Evolutionary conservation across 2,329 filamentous ascomycete genomes (phyloP).

Genomic region (Calonectria naviculata): DNA sequence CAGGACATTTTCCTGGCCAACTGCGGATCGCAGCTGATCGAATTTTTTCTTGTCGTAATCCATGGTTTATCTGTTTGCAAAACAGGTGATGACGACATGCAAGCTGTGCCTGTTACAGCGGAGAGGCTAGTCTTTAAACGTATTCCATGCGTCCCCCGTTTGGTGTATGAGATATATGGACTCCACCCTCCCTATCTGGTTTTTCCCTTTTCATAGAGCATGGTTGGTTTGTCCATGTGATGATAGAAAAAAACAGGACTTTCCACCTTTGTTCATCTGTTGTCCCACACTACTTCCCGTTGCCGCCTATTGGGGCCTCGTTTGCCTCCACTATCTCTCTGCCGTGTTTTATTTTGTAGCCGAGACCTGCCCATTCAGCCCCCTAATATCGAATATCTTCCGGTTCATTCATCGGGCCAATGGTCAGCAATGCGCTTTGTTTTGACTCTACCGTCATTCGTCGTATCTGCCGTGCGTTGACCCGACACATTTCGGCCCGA

Average conservation of each 20-base stretch:
- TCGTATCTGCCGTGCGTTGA: no score
- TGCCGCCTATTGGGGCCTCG: not conserved
- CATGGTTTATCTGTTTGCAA: not conserved
- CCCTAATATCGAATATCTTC: not conserved
- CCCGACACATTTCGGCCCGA: no score
- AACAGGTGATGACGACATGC: not conserved
- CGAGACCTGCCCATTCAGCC: not conserved
- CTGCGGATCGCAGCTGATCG: not conserved
- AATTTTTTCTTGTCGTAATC: not conserved
- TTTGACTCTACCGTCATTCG: not conserved
- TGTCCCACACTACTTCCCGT: not conserved
- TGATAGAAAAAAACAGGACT: not conserved
- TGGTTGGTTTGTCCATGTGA: not conserved
- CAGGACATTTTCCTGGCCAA: not conserved
- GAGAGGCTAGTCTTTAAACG: not conserved
- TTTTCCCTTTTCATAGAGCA: not conserved
- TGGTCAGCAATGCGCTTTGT: not conserved
- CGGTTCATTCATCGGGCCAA: not conserved
- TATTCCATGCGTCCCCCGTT: not conserved
- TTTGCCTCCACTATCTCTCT: not conserved
- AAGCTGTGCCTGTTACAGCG: not conserved
- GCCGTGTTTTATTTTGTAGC: not conserved
- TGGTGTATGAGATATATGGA: not conserved
- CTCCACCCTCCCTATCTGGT: not conserved
- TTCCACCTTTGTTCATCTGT: not conserved